phyloP scores from a whole-genome alignment of 2,329 filamentous ascomycete genomes.

The Fusarium virguliforme region DNA sequence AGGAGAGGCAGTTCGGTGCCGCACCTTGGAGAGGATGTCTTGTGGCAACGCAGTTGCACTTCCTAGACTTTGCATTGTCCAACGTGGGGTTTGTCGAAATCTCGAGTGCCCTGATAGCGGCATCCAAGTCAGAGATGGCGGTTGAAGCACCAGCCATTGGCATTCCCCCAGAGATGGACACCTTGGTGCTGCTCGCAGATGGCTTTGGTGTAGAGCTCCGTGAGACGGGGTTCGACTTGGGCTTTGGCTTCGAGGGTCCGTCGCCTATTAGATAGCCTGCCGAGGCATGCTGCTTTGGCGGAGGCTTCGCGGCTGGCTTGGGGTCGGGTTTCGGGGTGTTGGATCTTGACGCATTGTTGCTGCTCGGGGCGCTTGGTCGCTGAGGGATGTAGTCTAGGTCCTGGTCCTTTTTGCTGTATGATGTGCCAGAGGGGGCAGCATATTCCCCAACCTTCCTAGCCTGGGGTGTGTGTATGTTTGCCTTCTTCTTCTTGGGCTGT shows the following conservation, averaged over 20 bases:
- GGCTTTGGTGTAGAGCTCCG: slow-evolving; percentile 71
- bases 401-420: slow-evolving; percentile 81
- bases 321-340: slow-evolving; percentile 55
- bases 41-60: slow-evolving; percentile 90
- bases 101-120: slow-evolving; percentile 90
- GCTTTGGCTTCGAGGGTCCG: slow-evolving; percentile 70
- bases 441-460: slow-evolving; percentile 74
- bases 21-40: slow-evolving; percentile 91
- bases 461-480: slow-evolving; percentile 74
- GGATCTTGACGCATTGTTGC: slow-evolving; percentile 57
- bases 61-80: slow-evolving; percentile 69
- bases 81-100: slow-evolving; percentile 90
- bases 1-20: slow-evolving; percentile 91
- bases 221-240: slow-evolving; percentile 68
- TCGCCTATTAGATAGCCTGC: slow-evolving; percentile 89
- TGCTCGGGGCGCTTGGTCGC: slow-evolving; percentile 60
- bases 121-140: slow-evolving; percentile 78
- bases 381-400: slow-evolving; percentile 81
- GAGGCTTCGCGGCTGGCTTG: slow-evolving; percentile 59
- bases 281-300: slow-evolving; percentile 71
- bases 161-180: slow-evolving; percentile 81
- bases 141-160: slow-evolving; percentile 88
- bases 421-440: slow-evolving; percentile 76
- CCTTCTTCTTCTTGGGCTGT: slow-evolving; percentile 71
- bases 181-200: slow-evolving; percentile 71